Percentiles rank a stretch among this genome's conserved stretches.
These are phyloP conservation scores for Scedosporium dehoogii DNA, from an alignment of 2,329 filamentous ascomycete genomes.

Conservation along the genomic window DNA sequence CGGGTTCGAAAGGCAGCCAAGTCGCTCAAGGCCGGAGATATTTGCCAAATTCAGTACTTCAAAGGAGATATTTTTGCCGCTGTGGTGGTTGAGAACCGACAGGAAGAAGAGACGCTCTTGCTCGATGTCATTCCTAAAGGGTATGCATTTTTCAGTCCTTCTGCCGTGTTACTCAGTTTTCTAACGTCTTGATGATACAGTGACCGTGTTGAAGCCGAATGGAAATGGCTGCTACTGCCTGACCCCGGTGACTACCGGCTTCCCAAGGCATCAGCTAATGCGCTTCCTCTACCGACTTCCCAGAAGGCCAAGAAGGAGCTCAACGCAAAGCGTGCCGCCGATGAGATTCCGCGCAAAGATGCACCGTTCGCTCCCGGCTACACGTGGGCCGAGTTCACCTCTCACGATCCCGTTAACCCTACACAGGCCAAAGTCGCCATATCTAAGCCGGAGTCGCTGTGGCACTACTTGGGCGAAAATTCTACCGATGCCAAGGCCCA, in stretches of 20 bases:
- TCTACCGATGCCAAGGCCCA: conserved; percentile 88
- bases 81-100: conserved; percentile 72
- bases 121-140: conserved; percentile 78
- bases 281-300: conserved; percentile 58
- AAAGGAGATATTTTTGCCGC: conserved; percentile 86
- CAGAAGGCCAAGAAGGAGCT: conserved; percentile 55
- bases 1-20: conserved; percentile 60
- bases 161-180: neutral
- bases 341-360: conserved; percentile 54
- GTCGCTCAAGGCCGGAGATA: conserved; percentile 59
- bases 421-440: conserved; percentile 63
- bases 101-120: conserved; percentile 64
- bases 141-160: conserved; percentile 37
- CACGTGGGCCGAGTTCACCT: conserved; percentile 73
- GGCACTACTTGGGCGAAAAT: conserved; percentile 76
- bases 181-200: conserved; percentile 9
- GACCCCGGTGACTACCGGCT: conserved; percentile 61
- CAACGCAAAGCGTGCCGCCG: conserved; percentile 52
- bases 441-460: conserved; percentile 63
- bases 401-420: conserved; percentile 34
- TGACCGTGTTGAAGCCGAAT: conserved; percentile 68
- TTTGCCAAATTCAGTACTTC: conserved; percentile 79
- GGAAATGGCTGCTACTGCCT: conserved; percentile 72
- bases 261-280: conserved; percentile 64
- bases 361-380: conserved; percentile 58